Conservation (phyloP, 2,329 filamentous ascomycete species). For the Cadophora sp. region DNA sequence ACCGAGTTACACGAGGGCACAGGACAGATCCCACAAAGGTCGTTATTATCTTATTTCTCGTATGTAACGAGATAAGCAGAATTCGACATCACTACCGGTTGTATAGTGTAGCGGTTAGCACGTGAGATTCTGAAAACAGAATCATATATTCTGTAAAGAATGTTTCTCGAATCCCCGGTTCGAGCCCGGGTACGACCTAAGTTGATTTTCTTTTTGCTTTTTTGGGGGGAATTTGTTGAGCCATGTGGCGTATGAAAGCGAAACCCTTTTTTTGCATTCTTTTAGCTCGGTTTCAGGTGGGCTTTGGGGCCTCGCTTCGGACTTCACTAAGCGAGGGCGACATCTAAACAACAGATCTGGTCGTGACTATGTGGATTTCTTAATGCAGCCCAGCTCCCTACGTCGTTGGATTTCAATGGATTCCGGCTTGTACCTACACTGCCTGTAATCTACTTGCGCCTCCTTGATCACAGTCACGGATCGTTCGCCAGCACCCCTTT, state of each 20-base stretch:
- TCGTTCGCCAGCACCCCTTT: not conserved
- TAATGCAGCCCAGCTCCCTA: too few relatives aligned
- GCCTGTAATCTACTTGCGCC: not conserved
- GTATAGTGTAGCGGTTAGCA: slow-evolving; percentile 18
- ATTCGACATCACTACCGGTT: not conserved
- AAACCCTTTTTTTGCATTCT: not conserved
- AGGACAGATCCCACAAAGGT: too few relatives aligned
- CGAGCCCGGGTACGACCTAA: slow-evolving; percentile 15
- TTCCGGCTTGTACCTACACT: not conserved
- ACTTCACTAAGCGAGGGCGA: too few relatives aligned
- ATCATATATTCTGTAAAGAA: slow-evolving; percentile 14
- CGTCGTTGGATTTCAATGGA: not conserved
- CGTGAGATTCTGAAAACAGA: slow-evolving; percentile 18
- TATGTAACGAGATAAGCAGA: too few relatives aligned
- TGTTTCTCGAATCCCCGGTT: slow-evolving; percentile 14
- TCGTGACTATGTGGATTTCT: too few relatives aligned
- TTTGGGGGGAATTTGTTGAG: not conserved
- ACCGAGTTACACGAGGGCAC: too few relatives aligned
- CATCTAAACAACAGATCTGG: too few relatives aligned
- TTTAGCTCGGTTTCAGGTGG: too few relatives aligned
- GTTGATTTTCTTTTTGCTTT: not conserved
- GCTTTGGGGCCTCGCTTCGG: too few relatives aligned
- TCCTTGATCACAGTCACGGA: not conserved
- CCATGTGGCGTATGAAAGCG: not conserved
- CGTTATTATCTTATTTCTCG: too few relatives aligned